Conservation (phyloP, 164 flowering plant genomes). For the Santalum album region DNA sequence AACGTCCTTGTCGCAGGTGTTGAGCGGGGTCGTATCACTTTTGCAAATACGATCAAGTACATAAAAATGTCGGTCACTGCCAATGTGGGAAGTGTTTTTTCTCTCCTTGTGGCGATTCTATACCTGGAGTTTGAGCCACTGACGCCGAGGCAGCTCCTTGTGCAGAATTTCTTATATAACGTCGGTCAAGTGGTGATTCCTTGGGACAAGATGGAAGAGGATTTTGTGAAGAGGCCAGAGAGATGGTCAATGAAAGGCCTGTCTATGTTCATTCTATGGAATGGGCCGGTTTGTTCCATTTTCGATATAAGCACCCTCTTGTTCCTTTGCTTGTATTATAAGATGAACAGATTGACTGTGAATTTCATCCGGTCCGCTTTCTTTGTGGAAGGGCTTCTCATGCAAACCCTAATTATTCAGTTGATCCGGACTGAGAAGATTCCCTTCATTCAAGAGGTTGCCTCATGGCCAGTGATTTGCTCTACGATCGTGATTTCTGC, state of each 20-base stretch:
- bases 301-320: slow-evolving; percentile 42
- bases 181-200: slow-evolving; percentile 67
- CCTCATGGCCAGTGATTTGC: slow-evolving; percentile 64
- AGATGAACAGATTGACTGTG: not conserved
- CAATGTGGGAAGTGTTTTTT: slow-evolving; percentile 53
- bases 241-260: slow-evolving; percentile 51
- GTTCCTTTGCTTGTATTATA: slow-evolving; percentile 41
- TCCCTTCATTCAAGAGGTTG: slow-evolving; percentile 60
- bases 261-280: slow-evolving; percentile 56
- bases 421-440: slow-evolving; percentile 67
- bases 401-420: slow-evolving; percentile 75
- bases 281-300: slow-evolving; percentile 55
- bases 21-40: slow-evolving; percentile 51
- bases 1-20: slow-evolving; percentile 69
- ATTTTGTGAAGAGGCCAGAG: slow-evolving; percentile 43
- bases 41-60: slow-evolving; percentile 77
- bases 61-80: slow-evolving; percentile 55
- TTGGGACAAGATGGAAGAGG: slow-evolving; percentile 77
- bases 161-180: slow-evolving; percentile 57
- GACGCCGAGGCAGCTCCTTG: slow-evolving; percentile 59
- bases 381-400: slow-evolving; percentile 67
- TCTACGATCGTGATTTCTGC: slow-evolving; percentile 50
- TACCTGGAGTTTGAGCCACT: slow-evolving; percentile 48
- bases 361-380: slow-evolving; percentile 45
- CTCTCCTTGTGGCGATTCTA: slow-evolving; percentile 44